phyloP scores from a whole-genome alignment of 2,329 filamentous ascomycete genomes.

The Aspergillus neotritici region DNA sequence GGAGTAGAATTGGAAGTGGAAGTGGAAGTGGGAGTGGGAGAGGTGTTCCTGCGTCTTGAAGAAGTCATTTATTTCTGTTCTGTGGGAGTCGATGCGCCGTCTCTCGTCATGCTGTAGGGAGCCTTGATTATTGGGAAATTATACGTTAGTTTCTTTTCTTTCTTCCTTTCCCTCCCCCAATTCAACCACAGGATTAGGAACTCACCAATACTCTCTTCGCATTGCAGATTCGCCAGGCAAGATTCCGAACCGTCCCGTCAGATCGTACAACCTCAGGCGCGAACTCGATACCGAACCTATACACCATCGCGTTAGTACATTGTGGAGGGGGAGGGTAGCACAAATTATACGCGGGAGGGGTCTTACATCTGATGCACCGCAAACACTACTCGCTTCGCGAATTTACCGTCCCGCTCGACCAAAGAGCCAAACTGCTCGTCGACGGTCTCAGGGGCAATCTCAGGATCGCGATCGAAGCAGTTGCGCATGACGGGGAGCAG shows the following conservation, averaged over 20 bases:
- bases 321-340: slow-evolving; percentile 5
- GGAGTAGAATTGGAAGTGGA: too few species aligned
- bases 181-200: slow-evolving; percentile 15
- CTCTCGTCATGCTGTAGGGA: slow-evolving; percentile 65
- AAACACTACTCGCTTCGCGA: slow-evolving; percentile 83
- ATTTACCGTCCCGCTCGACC: slow-evolving; percentile 83
- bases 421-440: slow-evolving; percentile 80
- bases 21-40: too few species aligned
- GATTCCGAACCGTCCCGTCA: slow-evolving; percentile 81
- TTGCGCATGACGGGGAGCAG: slow-evolving; percentile 81
- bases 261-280: slow-evolving; percentile 86
- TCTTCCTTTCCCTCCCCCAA: neutral
- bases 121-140: slow-evolving; percentile 43
- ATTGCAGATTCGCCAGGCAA: slow-evolving; percentile 92
- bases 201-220: slow-evolving; percentile 90
- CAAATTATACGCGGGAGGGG: neutral
- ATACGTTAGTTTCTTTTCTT: neutral
- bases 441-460: slow-evolving; percentile 74
- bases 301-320: too few species aligned
- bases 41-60: too few species aligned
- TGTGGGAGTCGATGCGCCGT: slow-evolving; percentile 57
- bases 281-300: slow-evolving; percentile 83
- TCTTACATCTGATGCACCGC: slow-evolving; percentile 84
- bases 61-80: slow-evolving; percentile 17
- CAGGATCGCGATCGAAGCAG: slow-evolving; percentile 85